Conservation (phyloP, 768 basidiomycete genomes). For the Ramaria rubella region DNA sequence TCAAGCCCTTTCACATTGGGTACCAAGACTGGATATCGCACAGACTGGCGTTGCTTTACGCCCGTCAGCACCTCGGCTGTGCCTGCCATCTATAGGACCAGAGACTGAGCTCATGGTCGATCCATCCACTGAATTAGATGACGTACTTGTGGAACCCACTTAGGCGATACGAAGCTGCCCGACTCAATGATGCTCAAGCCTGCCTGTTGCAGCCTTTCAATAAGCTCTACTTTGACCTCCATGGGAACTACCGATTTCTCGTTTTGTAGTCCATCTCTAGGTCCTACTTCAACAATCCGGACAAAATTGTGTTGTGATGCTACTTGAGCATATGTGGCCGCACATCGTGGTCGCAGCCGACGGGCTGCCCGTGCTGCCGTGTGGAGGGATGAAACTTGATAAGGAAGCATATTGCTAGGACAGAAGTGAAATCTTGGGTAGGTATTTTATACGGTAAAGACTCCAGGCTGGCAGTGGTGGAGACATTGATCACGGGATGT, state of each 20-base stretch:
- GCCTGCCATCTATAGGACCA: slow-evolving; percentile 66
- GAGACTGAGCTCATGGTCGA: neutral
- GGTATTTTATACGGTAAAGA: neutral
- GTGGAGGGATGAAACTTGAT: neutral
- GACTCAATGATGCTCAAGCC: slow-evolving; percentile 70
- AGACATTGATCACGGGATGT: neutral
- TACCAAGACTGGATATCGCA: slow-evolving; percentile 72
- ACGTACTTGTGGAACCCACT: slow-evolving; percentile 86
- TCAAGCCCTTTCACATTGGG: slow-evolving; percentile 78
- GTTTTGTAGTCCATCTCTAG: slow-evolving; percentile 89
- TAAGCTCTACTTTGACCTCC: slow-evolving; percentile 70
- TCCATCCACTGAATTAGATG: neutral
- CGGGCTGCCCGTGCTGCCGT: neutral
- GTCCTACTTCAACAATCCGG: slow-evolving; percentile 81
- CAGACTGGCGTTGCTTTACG: slow-evolving; percentile 45
- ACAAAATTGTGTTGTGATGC: slow-evolving; percentile 14
- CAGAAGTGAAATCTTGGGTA: neutral
- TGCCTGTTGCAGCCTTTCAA: slow-evolving; percentile 63
- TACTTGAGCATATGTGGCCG: slow-evolving; percentile 1
- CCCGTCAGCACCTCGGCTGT: slow-evolving; percentile 65
- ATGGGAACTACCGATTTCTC: slow-evolving; percentile 69
- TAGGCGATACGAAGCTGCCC: slow-evolving; percentile 88
- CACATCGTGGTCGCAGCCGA: neutral
- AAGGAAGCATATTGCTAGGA: neutral
- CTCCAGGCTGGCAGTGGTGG: neutral